Percentiles rank a stretch among this genome's conserved stretches.
phyloP scores from a whole-genome alignment of 495 filamentous ascomycete species.

The Penicillium nucicola region DNA sequence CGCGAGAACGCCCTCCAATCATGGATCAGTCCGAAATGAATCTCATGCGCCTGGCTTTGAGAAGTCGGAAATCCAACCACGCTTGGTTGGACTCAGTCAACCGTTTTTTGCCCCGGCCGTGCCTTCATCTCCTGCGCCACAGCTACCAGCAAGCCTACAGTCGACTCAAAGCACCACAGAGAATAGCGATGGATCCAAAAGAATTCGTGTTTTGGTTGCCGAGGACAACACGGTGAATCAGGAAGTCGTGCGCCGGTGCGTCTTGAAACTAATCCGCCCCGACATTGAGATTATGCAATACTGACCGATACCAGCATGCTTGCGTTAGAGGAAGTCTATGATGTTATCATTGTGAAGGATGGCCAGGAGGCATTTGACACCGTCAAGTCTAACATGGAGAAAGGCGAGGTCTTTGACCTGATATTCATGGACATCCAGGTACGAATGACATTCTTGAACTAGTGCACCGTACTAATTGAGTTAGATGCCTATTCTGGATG shows the following conservation, averaged over 20 bases:
- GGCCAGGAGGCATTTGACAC: slow-evolving; percentile 85
- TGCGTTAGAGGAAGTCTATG: slow-evolving; percentile 67
- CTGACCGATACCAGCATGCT: slow-evolving; percentile 46
- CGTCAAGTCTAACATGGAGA: slow-evolving; percentile 78
- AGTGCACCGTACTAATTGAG: slow-evolving; percentile 1
- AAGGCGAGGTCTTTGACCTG: slow-evolving; percentile 67
- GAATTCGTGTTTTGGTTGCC: slow-evolving; percentile 81
- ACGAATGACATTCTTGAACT: slow-evolving; percentile 7
- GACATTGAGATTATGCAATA: background rate
- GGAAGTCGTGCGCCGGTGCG: slow-evolving; percentile 71
- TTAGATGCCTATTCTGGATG: slow-evolving; percentile 90
- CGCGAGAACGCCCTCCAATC: slow-evolving; percentile 19
- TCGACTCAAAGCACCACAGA: slow-evolving; percentile 42
- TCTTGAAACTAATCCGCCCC: background rate
- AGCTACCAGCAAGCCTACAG: slow-evolving; percentile 30
- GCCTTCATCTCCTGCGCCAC: slow-evolving; percentile 23
- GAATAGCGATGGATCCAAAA: slow-evolving; percentile 41
- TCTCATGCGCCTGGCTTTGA: slow-evolving; percentile 23
- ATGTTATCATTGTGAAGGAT: slow-evolving; percentile 78
- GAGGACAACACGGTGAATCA: slow-evolving; percentile 96
- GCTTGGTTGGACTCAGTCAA: slow-evolving; percentile 78
- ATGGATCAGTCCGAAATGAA: slow-evolving; percentile 21
- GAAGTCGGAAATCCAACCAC: slow-evolving; percentile 57
- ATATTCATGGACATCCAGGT: slow-evolving; percentile 87
- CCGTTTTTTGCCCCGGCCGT: slow-evolving; percentile 75